Evolutionary conservation across 1,284 basidiomycete genomes (phyloP), one percentile per base, ranked within the genome.

Genomic region (Irpex rosettiformis): DNA sequence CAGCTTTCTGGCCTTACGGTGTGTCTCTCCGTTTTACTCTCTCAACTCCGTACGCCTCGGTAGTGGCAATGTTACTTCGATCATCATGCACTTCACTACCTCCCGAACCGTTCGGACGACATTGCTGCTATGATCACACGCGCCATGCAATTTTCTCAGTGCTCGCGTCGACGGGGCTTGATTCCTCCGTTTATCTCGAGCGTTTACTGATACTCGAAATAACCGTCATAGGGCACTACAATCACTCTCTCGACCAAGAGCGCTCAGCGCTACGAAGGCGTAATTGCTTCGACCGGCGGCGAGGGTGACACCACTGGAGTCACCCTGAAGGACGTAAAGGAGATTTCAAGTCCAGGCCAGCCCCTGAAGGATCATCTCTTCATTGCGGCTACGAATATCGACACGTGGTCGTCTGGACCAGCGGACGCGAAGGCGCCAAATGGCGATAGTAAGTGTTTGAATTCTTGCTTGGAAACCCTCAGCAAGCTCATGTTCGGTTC

Each of bases 291-390:
- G 16, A 88, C 89, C 21, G 74, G 69, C 58, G 74, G 71, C 25
- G 88, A 91, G 64, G 84, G 85, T 54, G 88, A 91, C 69, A 83
- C 81, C 18, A 73, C 77, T 8, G 86, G 90, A 54, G 82, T 92
- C 56, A 85, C 85, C 10, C 81, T 93, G 59, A 86, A 86, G 68
- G 86, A 91, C 69, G 86, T 83, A 66, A 87, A 84, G 72, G 87
- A 91, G 64, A 73, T 89, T 58, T 75, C 80, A 24, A 78, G 73
- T 60, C 80, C 85, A 8, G 85, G 83, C 54, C 81, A 82, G 2
- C 81, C 89, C 47, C 77, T 88, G 62, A 88, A 85, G 70, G 88
- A 91, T 52, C 73, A 75, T 5, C 65, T 86, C 42, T 90, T 91
- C 70, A 79, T 93, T 62, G 79, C 84, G 18, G 80, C 85, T 2